phyloP scores from a whole-genome alignment of 164 flowering plant species.

The Akebia trifoliata region DNA sequence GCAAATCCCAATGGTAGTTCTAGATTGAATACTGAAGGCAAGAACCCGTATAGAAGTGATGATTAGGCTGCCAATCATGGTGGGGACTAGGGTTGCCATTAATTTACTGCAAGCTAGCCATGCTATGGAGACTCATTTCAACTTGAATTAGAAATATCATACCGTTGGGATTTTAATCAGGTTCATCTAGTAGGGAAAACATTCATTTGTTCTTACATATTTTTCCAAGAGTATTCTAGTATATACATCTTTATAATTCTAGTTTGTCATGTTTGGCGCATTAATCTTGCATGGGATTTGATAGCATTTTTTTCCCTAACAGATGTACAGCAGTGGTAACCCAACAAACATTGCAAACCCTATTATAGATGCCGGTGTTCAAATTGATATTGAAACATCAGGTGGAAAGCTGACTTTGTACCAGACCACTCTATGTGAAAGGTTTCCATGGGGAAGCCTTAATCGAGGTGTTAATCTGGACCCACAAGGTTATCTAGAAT shows the following conservation, averaged over 20 bases:
- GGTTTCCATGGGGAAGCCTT: conserved; percentile 46
- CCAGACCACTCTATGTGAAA: conserved; percentile 81
- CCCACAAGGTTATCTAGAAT: conserved; percentile 44
- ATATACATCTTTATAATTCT: neutral
- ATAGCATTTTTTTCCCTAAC: conserved; percentile 8
- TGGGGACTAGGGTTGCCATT: too few relatives aligned
- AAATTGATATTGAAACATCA: conserved; percentile 63
- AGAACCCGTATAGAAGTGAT: too few relatives aligned
- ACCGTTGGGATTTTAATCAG: too few relatives aligned
- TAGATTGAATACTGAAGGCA: too few relatives aligned
- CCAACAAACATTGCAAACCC: conserved; percentile 97
- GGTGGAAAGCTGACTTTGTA: conserved; percentile 82
- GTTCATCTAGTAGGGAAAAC: neutral
- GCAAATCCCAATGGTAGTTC: too few relatives aligned
- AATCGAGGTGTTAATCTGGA: conserved; percentile 39
- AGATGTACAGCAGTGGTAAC: conserved; percentile 99
- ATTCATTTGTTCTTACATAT: neutral
- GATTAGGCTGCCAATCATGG: too few relatives aligned
- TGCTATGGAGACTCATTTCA: too few relatives aligned
- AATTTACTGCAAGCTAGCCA: too few relatives aligned
- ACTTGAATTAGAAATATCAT: too few relatives aligned
- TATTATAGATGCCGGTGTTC: conserved; percentile 77
- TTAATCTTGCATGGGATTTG: neutral
- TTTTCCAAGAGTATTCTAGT: neutral
- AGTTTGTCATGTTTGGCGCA: neutral